phyloP scores from a whole-genome alignment of 2,329 filamentous ascomycete genomes.

The Arthroderma sp. region DNA sequence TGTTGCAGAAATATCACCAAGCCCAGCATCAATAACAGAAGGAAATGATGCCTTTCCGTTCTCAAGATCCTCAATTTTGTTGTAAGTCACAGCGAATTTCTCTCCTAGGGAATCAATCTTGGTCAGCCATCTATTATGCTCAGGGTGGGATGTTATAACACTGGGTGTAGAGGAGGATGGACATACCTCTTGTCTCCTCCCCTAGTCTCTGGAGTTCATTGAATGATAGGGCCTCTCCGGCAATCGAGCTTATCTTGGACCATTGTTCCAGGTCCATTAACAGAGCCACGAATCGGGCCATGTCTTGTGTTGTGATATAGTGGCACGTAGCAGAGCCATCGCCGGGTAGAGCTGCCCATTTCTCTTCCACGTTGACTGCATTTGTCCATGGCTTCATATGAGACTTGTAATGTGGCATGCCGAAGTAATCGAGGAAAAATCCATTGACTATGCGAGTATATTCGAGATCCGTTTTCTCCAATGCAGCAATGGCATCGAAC shows the following conservation, averaged over 20 bases:
- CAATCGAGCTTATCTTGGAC: background rate
- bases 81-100: conserved; percentile 1
- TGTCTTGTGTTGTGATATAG: background rate
- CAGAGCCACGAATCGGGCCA: conserved; percentile 1
- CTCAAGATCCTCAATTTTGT: background rate
- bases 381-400: background rate
- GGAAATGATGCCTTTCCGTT: background rate
- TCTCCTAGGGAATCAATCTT: background rate
- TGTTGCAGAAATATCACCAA: background rate
- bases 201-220: background rate
- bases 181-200: background rate
- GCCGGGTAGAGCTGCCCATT: background rate
- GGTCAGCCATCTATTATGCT: too few species aligned
- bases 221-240: background rate
- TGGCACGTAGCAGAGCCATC: background rate
- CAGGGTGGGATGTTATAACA: background rate
- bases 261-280: background rate
- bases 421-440: conserved; percentile 1
- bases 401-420: background rate
- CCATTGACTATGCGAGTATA: background rate
- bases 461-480: background rate
- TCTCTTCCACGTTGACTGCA: background rate
- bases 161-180: background rate
- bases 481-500: background rate
- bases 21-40: background rate